Conservation (phyloP, 2,329 filamentous ascomycete species). For the Parascedosporium putredinis region DNA sequence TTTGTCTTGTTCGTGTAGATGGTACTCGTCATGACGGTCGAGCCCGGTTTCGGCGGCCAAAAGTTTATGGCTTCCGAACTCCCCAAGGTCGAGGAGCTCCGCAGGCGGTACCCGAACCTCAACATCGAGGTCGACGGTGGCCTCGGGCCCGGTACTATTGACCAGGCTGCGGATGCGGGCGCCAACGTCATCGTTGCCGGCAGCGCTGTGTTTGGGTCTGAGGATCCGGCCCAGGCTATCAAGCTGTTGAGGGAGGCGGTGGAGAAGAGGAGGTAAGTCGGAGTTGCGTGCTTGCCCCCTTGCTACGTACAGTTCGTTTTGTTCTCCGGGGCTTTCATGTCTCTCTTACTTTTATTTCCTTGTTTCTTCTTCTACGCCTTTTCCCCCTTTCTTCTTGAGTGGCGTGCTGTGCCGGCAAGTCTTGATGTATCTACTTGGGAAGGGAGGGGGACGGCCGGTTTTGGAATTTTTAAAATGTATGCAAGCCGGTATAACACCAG, state of each 20-base stretch:
- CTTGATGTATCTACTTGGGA: no score
- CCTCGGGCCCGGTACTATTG: conserved; percentile 77
- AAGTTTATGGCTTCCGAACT: conserved; percentile 97
- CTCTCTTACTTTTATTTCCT: no score
- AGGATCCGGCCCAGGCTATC: conserved; percentile 82
- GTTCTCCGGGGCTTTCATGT: not conserved
- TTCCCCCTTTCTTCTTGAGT: no score
- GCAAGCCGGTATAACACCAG: no score
- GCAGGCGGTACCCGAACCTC: conserved; percentile 75
- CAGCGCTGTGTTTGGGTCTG: conserved; percentile 87
- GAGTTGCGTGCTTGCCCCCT: not conserved
- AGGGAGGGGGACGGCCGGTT: no score
- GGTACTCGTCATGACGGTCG: conserved; percentile 96
- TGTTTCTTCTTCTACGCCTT: no score
- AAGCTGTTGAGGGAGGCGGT: conserved; percentile 69
- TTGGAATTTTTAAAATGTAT: no score
- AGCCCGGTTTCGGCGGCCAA: conserved; percentile 94
- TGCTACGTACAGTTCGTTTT: not conserved
- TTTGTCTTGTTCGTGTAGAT: conserved; percentile 53
- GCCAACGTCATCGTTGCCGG: conserved; percentile 98
- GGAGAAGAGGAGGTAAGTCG: conserved; percentile 34
- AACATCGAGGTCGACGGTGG: conserved; percentile 98
- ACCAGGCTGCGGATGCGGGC: conserved; percentile 86
- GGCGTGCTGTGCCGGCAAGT: no score
- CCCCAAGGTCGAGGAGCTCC: conserved; percentile 80